phyloP scores from a whole-genome alignment of 805 yeast genomes.

The Zygoascus ofunaensis region DNA sequence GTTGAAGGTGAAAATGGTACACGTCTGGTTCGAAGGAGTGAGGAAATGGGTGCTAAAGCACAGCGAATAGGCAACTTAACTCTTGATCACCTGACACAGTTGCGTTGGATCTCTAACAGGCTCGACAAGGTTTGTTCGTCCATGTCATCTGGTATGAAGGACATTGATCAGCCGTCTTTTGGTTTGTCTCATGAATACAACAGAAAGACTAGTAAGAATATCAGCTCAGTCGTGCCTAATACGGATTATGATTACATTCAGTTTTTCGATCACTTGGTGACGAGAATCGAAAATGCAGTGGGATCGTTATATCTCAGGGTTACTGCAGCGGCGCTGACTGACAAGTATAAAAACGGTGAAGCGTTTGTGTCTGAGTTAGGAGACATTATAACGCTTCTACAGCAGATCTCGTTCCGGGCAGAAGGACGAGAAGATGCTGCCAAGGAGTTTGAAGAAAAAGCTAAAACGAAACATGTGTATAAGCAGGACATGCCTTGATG shows the following conservation, averaged over 20 bases:
- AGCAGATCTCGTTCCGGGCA: not conserved
- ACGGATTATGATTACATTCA: slow-evolving; percentile 19
- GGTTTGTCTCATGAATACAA: slow-evolving; percentile 9
- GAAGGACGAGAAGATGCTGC: not conserved
- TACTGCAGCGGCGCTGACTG: slow-evolving; percentile 4
- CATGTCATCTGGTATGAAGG: slow-evolving; percentile 9
- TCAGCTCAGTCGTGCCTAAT: slow-evolving; percentile 15
- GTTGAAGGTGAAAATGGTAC: not conserved
- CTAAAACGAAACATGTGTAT: too few relatives aligned
- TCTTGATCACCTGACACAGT: slow-evolving; percentile 10
- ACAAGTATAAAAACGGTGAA: slow-evolving; percentile 3
- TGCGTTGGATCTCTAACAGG: slow-evolving; percentile 17
- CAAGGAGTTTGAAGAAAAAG: not conserved
- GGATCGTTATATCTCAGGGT: slow-evolving; percentile 22
- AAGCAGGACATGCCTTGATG: too few relatives aligned
- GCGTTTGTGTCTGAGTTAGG: slow-evolving; percentile 5
- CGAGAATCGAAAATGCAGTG: slow-evolving; percentile 27
- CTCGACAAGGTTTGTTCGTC: slow-evolving; percentile 20
- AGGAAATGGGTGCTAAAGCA: not conserved
- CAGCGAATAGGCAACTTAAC: slow-evolving; percentile 14
- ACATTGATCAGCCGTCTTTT: not conserved
- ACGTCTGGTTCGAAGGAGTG: not conserved
- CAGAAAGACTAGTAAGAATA: slow-evolving; percentile 10
- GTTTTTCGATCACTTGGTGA: slow-evolving; percentile 25
- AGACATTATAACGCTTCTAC: slow-evolving; percentile 2